Evolutionary conservation across 2,329 filamentous ascomycete species (phyloP).

Genomic region (Talaromyces marneffei): DNA sequence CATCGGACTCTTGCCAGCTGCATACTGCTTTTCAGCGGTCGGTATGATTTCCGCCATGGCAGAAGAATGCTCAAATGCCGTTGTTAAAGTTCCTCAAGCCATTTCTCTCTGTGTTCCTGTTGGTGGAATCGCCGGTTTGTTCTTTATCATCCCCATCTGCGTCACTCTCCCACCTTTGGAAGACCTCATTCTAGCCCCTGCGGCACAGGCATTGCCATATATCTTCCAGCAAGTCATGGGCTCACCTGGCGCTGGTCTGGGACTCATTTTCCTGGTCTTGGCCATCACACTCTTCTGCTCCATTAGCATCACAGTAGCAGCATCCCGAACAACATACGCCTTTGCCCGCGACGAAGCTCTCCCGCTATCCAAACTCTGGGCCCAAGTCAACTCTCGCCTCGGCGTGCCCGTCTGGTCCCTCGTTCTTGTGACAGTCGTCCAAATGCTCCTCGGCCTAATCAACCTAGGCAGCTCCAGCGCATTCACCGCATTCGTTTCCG

Average conservation of each 20-base stretch:
- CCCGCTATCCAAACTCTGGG: constrained; percentile 36
- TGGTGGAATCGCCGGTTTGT: constrained; percentile 49
- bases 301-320: constrained; percentile 49
- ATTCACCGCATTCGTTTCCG: constrained; percentile 48
- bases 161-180: constrained; percentile 44
- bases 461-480: constrained; percentile 45
- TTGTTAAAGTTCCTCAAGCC: constrained; percentile 48
- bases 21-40: constrained; percentile 55
- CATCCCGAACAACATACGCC: constrained; percentile 44
- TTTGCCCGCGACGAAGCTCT: constrained; percentile 43
- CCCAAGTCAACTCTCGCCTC: constrained; percentile 29
- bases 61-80: constrained; percentile 52
- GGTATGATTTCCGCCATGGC: constrained; percentile 61
- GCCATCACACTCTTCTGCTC: constrained; percentile 49
- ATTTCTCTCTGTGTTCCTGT: constrained; percentile 50
- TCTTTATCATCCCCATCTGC: constrained; percentile 53
- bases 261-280: constrained; percentile 47
- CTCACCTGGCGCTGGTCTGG: constrained; percentile 43
- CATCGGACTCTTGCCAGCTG: constrained; percentile 55
- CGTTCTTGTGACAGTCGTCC: constrained; percentile 40
- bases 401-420: constrained; percentile 41
- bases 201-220: constrained; percentile 47
- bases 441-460: constrained; percentile 47
- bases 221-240: constrained; percentile 49
- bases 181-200: constrained; percentile 42